Percentiles rank a stretch among this genome's conserved stretches.
phyloP scores from a whole-genome alignment of 768 basidiomycete species.

The Panaeolus papilionaceus region DNA sequence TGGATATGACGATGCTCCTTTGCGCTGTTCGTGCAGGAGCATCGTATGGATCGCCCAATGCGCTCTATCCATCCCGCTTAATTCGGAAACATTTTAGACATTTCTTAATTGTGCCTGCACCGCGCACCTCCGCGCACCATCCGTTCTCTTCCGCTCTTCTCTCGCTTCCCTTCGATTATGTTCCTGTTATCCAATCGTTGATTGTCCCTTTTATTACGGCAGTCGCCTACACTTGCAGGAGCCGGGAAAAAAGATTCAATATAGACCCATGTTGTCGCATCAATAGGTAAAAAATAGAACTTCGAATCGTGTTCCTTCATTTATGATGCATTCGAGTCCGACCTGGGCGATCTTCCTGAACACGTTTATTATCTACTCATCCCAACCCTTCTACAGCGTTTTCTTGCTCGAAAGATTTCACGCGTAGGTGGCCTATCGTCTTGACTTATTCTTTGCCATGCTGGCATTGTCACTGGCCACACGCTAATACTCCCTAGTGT shows the following conservation, averaged over 20 bases:
- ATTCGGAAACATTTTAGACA: constrained; percentile 12
- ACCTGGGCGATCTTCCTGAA: not conserved
- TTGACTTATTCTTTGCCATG: not conserved
- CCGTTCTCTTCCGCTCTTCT: not conserved
- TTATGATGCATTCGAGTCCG: not conserved
- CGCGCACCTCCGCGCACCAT: not conserved
- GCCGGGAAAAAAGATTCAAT: not conserved
- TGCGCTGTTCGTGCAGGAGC: not conserved
- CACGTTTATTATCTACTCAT: not conserved
- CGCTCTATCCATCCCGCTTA: not conserved
- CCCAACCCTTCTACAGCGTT: not conserved
- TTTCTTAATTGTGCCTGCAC: not conserved
- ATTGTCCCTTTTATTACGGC: not conserved
- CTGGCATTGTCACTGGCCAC: not conserved
- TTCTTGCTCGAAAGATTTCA: not conserved
- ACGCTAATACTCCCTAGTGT: not conserved
- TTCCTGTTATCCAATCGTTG: not conserved
- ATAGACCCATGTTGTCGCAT: not conserved
- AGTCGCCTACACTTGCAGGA: not conserved
- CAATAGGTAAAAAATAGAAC: not conserved
- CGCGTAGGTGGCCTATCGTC: not conserved
- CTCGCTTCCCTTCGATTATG: constrained; percentile 10
- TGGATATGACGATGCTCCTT: not conserved
- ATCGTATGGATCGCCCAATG: not conserved
- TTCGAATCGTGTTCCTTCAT: not conserved